Conservation (phyloP, 73 alveolate genomes). For the Paramecium sexaurelia region DNA sequence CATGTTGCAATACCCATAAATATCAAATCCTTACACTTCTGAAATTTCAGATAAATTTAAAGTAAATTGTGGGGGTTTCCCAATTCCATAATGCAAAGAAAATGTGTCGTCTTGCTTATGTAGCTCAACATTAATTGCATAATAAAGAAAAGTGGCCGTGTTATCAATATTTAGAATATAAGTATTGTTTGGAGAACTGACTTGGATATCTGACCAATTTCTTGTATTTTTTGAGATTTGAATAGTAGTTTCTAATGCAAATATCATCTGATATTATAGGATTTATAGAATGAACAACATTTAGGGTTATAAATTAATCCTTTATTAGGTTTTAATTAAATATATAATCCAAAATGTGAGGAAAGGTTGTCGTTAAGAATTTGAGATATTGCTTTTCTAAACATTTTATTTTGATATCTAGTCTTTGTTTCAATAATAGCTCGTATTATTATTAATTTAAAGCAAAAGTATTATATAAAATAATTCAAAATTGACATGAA, state of each 20-base stretch:
- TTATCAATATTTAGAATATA: neutral
- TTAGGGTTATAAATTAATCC: neutral
- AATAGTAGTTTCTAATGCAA: neutral
- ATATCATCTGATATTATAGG: neutral
- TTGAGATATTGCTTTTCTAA: neutral
- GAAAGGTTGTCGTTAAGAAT: neutral
- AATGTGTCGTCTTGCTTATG: neutral
- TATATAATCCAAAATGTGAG: neutral
- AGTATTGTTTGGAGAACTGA: neutral
- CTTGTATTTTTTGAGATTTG: neutral
- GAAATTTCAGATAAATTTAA: neutral
- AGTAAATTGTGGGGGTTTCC: neutral
- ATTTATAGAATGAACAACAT: neutral
- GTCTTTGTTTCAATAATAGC: neutral
- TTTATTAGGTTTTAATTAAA: neutral
- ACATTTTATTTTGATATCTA: neutral
- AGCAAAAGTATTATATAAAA: neutral
- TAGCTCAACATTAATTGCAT: neutral
- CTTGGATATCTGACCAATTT: neutral
- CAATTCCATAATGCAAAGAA: neutral
- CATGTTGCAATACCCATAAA: neutral
- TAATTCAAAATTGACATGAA: neutral
- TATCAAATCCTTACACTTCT: neutral
- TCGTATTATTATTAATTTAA: neutral
- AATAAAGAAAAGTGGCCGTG: neutral